These are phyloP conservation scores for Toxoplasma gondii DNA, from an alignment of 169 alveolate species.

Conservation along the genomic window DNA sequence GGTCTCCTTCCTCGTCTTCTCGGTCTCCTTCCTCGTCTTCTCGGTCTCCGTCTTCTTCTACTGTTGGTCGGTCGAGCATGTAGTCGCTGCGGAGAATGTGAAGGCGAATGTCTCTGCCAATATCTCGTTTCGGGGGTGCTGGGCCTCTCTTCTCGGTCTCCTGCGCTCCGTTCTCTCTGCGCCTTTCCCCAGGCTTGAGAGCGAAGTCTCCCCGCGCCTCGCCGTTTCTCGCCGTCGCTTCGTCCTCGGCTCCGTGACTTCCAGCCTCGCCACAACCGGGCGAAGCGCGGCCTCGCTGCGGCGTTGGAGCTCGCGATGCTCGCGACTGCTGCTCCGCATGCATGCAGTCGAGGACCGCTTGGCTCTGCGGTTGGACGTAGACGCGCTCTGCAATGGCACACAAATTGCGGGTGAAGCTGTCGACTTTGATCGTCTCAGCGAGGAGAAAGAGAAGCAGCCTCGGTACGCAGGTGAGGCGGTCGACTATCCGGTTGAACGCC, in stretches of 20 bases:
- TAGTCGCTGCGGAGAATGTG: constrained; percentile 43
- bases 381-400: background rate
- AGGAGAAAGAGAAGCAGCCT: constrained; percentile 31
- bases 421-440: background rate
- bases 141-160: background rate
- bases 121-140: background rate
- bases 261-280: too few relatives aligned
- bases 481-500: background rate
- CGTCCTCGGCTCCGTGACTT: background rate
- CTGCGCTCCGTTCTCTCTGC: background rate
- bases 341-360: background rate
- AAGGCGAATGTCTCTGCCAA: constrained; percentile 32
- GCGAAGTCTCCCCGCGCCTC: background rate
- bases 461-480: background rate
- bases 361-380: background rate
- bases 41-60: too few relatives aligned
- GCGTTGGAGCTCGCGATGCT: background rate
- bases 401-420: background rate
- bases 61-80: constrained; percentile 19
- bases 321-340: background rate
- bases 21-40: too few relatives aligned
- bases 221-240: constrained; percentile 39
- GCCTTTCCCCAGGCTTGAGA: background rate
- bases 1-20: too few relatives aligned
- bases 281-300: too few relatives aligned